Conservation (phyloP, 148 eudicot species). For the Arctostaphylos glauca region DNA sequence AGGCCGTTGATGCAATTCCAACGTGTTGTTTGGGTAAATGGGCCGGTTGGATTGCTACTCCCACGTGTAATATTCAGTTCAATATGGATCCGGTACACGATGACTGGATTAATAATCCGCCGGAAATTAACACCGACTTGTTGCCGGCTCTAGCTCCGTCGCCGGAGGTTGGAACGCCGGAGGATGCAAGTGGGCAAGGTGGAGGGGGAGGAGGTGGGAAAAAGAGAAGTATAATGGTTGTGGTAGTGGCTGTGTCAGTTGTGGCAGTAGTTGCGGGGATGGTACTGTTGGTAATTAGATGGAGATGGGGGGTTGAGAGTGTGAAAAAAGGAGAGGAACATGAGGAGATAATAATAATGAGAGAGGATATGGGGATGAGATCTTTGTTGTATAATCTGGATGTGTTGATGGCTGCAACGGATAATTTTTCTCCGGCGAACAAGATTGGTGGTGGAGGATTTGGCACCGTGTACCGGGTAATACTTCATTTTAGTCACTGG, state of each 20-base stretch:
- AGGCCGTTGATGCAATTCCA: not conserved
- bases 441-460: conserved; percentile 7
- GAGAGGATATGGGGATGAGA: not conserved
- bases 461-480: conserved; percentile 3
- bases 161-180: not conserved
- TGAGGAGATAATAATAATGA: not conserved
- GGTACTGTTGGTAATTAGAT: not conserved
- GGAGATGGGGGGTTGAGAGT: not conserved
- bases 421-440: not conserved
- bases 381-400: not conserved
- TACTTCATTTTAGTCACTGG: too few species aligned
- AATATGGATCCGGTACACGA: conserved; percentile 11
- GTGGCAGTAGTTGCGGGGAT: not conserved
- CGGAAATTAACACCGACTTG: not conserved
- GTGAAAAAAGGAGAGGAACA: not conserved
- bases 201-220: not conserved
- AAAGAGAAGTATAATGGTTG: not conserved
- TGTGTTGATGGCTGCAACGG: not conserved
- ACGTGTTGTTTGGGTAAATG: conserved; percentile 1
- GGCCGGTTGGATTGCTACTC: conserved; percentile 11
- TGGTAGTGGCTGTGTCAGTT: not conserved
- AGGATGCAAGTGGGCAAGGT: too few species aligned
- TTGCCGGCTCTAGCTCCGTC: not conserved
- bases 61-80: conserved; percentile 15
- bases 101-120: conserved; percentile 9